Evolutionary conservation across 1,284 basidiomycete genomes (phyloP).

Genomic region (Ceraceosorus bombacis): DNA sequence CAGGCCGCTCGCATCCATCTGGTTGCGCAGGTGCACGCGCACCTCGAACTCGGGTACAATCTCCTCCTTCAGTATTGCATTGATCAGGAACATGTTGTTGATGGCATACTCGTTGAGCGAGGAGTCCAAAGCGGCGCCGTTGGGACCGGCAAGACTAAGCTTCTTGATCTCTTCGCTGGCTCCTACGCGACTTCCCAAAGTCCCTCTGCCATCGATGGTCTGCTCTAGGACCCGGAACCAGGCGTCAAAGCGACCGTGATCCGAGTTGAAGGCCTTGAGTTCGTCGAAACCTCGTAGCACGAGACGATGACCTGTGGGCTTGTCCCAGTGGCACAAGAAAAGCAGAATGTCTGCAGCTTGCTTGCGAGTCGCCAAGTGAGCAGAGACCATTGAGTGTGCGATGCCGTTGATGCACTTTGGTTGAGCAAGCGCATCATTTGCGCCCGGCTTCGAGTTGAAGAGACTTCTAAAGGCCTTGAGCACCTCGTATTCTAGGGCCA

Average conservation of each 20-base stretch:
- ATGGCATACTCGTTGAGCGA: conserved; percentile 57
- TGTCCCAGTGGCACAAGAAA: conserved; percentile 54
- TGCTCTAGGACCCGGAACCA: conserved; percentile 82
- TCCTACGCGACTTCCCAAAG: conserved; percentile 90
- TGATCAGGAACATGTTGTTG: conserved; percentile 40
- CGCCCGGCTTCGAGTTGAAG: conserved; percentile 69
- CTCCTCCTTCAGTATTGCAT: conserved; percentile 37
- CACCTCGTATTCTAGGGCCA: conserved; percentile 73
- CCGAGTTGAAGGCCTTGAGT: conserved; percentile 29
- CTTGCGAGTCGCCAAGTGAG: conserved; percentile 72
- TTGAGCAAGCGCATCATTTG: conserved; percentile 70
- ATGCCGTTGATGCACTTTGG: conserved; percentile 73
- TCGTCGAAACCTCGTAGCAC: conserved; percentile 53
- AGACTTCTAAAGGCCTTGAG: conserved; percentile 80
- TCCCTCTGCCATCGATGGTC: conserved; percentile 73
- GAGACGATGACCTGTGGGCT: conserved; percentile 51
- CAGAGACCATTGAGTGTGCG: conserved; percentile 73
- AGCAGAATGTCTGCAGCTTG: conserved; percentile 67
- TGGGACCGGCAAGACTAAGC: conserved; percentile 31
- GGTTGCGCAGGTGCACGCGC: conserved; percentile 72
- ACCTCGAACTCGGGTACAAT: conserved; percentile 57
- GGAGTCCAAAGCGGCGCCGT: conserved; percentile 62
- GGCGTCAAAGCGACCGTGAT: conserved; percentile 62
- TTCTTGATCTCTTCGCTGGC: conserved; percentile 78
- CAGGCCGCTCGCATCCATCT: conserved; percentile 82